Base-by-base conservation (phyloP, 1,139 yeast genomes). In the Pichia sp. region DNA sequence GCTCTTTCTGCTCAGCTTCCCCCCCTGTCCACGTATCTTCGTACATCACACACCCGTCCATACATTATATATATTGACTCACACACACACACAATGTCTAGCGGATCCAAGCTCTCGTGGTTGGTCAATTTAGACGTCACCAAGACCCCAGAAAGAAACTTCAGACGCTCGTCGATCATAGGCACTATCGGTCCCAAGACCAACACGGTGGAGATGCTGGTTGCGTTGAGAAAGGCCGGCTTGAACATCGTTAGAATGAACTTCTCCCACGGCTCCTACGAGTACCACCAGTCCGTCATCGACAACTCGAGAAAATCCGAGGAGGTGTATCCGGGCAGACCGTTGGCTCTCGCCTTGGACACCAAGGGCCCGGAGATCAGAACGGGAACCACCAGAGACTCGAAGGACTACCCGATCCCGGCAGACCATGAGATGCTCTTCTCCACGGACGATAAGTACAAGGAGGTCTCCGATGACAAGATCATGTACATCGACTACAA, bases 301-400 rank as follows among this genome's bases (percentile, higher is more conserved):
- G 97, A 93, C 80, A 91, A 93, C 70, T 89, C 97, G 64, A 87
- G 95, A 75, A 84, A 88, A 74, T 90, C 98, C 56, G 97, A 88
- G 74, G 84, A 84, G 72, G 72, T 85, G 55, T 90, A 85, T 73
- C 83, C 87, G 60, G 98, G 98, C 65, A 87, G 98, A 78, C 99
- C 98, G 52, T 80, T 93, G 68, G 98, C 96, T 59, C 90, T 93
- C 74, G 99, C 99, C 61, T 83, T 93, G 67, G 99, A 93, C 74
- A 95, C 99, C 71, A 95, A 93, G 82, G 99, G 99, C 63, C 99
- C 99, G 60, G 99, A 95, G 78, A 93, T 93, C 75, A 88, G 99
- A 81, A 91, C 99, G 53, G 99, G 99, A 74, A 83, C 89, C 71
- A 95, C 99, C 63, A 70, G 75, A 56, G 87, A 80, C 64, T 87